Percentiles rank a stretch among this genome's conserved stretches.
Evolutionary conservation across 2,329 filamentous ascomycete species (phyloP).

Genomic region (Nannizziopsis arthrosporioides): DNA sequence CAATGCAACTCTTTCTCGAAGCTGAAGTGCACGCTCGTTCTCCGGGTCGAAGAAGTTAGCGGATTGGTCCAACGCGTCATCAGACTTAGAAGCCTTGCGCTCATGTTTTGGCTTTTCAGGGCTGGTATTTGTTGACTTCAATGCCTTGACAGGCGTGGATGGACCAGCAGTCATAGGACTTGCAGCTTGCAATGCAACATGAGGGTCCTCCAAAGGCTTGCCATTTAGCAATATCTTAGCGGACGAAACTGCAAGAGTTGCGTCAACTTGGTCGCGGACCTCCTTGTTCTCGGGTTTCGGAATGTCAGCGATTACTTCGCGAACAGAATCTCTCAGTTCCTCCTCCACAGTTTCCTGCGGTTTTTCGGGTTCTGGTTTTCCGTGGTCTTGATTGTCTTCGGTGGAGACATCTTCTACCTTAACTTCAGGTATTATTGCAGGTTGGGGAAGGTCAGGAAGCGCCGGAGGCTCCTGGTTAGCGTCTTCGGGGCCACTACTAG

Average conservation of each 20-base stretch:
- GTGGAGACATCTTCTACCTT: background rate
- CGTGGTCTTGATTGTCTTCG: background rate
- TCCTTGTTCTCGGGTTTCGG: constrained; percentile 20
- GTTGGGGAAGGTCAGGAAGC: background rate
- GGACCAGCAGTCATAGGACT: constrained; percentile 11
- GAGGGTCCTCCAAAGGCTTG: constrained; percentile 30
- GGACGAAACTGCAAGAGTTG: constrained; percentile 36
- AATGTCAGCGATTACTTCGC: constrained; percentile 32
- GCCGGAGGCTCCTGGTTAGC: background rate
- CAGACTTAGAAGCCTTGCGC: constrained; percentile 13
- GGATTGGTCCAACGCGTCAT: constrained; percentile 61
- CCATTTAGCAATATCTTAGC: constrained; percentile 50
- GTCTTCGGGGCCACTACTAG: constrained; percentile 30
- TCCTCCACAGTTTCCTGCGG: constrained; percentile 25
- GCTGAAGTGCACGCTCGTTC: constrained; percentile 67
- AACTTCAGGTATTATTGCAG: background rate
- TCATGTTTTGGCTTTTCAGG: constrained; percentile 7
- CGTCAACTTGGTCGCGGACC: constrained; percentile 12
- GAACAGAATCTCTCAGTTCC: constrained; percentile 35
- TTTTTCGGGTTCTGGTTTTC: background rate
- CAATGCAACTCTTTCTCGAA: constrained; percentile 84
- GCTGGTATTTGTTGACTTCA: background rate
- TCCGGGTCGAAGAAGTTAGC: constrained; percentile 88
- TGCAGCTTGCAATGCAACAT: constrained; percentile 7
- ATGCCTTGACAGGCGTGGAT: background rate